These are phyloP conservation scores for Gossypium australe DNA, from an alignment of 345 rosid species.

Conservation along the genomic window DNA sequence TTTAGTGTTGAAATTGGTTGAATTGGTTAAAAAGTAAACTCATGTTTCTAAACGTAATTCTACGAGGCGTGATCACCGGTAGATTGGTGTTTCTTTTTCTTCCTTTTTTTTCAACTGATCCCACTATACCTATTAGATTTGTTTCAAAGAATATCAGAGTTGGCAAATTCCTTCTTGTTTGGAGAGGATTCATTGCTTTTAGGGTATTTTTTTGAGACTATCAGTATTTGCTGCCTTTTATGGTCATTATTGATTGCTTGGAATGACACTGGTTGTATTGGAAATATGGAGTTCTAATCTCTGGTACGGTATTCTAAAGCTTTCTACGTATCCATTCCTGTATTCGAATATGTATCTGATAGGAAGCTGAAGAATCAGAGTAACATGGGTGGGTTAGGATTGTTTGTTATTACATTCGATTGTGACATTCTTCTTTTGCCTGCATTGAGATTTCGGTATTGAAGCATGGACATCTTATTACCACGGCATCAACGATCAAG, in stretches of 20 bases:
- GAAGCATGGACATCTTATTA: constrained; percentile 32
- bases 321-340: too few species aligned
- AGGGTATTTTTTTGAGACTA: neutral
- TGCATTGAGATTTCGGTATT: constrained; percentile 45
- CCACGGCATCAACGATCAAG: constrained; percentile 42
- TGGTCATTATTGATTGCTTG: neutral
- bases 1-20: too few species aligned
- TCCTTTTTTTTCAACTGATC: too few species aligned
- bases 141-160: neutral
- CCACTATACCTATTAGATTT: neutral
- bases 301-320: neutral
- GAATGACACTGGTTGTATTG: neutral
- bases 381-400: neutral
- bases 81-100: too few species aligned
- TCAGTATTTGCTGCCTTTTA: neutral
- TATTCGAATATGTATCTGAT: too few species aligned
- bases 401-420: neutral
- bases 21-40: too few species aligned
- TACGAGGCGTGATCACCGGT: too few species aligned
- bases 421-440: constrained; percentile 3
- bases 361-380: too few species aligned
- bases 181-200: neutral
- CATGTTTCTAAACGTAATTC: too few species aligned
- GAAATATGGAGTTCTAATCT: neutral
- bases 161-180: neutral